phyloP scores from a whole-genome alignment of 164 flowering plant genomes.

The Tetracentron sinense region DNA sequence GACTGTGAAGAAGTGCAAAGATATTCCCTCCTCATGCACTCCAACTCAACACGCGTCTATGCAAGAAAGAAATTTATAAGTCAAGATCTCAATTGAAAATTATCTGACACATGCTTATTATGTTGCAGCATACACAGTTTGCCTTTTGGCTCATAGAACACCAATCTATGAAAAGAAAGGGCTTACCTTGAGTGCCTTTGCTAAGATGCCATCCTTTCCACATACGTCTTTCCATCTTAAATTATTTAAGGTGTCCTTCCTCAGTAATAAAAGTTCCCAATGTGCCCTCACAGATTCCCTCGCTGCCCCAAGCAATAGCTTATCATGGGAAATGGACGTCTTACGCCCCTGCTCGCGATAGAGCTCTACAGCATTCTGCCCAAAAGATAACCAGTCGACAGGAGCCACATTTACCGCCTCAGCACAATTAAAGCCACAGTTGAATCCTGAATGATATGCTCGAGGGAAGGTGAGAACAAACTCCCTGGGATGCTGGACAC shows the following conservation, averaged over 20 bases:
- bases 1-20: slow-evolving; percentile 38
- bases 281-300: slow-evolving; percentile 63
- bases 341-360: slow-evolving; percentile 45
- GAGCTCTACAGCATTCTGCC: slow-evolving; percentile 56
- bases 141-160: background rate
- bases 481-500: slow-evolving; percentile 64
- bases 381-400: slow-evolving; percentile 79
- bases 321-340: slow-evolving; percentile 73
- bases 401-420: slow-evolving; percentile 70
- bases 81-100: background rate
- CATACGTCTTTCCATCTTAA: slow-evolving; percentile 54
- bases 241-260: slow-evolving; percentile 40
- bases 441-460: slow-evolving; percentile 67
- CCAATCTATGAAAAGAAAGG: background rate
- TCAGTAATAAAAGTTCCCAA: slow-evolving; percentile 45
- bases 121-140: background rate
- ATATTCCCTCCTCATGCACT: slow-evolving; percentile 44
- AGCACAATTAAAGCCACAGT: slow-evolving; percentile 72
- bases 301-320: slow-evolving; percentile 67
- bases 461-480: slow-evolving; percentile 74
- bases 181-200: slow-evolving; percentile 61
- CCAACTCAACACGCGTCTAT: slow-evolving; percentile 55
- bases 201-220: slow-evolving; percentile 62
- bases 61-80: too few relatives aligned
- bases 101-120: background rate